phyloP scores from a whole-genome alignment of 306 rosid genomes.

The Vigna radiata region DNA sequence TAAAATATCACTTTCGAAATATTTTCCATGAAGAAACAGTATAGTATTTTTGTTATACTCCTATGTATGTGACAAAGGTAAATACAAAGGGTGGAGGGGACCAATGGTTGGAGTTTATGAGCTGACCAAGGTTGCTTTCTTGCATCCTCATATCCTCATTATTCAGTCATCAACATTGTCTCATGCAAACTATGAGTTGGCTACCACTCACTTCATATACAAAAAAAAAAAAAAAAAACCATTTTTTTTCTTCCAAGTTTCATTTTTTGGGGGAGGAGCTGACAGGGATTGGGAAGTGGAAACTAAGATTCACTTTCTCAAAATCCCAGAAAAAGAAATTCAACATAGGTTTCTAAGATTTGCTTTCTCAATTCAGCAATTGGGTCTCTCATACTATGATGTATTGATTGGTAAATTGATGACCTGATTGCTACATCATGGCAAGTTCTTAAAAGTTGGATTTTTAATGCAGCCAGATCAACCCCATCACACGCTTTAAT shows the following conservation, averaged over 20 bases:
- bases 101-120: conserved; percentile 34
- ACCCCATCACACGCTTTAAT: not conserved
- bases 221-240: too few relatives aligned
- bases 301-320: conserved; percentile 25
- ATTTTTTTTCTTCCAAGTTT: not conserved
- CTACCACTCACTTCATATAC: conserved; percentile 24
- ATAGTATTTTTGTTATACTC: too few relatives aligned
- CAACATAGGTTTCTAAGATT: conserved; percentile 9
- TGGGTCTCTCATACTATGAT: not conserved
- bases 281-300: conserved; percentile 23
- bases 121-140: conserved; percentile 36
- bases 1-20: too few relatives aligned
- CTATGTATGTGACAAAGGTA: too few relatives aligned
- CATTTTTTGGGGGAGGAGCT: not conserved
- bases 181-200: conserved; percentile 41
- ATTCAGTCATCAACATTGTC: conserved; percentile 44
- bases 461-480: conserved; percentile 1
- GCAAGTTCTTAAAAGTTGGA: conserved; percentile 5
- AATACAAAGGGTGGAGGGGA: conserved; percentile 29
- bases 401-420: conserved; percentile 15
- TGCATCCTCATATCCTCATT: conserved; percentile 49
- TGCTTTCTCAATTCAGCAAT: conserved; percentile 14
- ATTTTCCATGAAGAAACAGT: too few relatives aligned
- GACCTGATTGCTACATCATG: not conserved
- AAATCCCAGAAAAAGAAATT: conserved; percentile 14